Evolutionary conservation across 805 yeast species (phyloP).

Genomic region (Saturnispora silvae): DNA sequence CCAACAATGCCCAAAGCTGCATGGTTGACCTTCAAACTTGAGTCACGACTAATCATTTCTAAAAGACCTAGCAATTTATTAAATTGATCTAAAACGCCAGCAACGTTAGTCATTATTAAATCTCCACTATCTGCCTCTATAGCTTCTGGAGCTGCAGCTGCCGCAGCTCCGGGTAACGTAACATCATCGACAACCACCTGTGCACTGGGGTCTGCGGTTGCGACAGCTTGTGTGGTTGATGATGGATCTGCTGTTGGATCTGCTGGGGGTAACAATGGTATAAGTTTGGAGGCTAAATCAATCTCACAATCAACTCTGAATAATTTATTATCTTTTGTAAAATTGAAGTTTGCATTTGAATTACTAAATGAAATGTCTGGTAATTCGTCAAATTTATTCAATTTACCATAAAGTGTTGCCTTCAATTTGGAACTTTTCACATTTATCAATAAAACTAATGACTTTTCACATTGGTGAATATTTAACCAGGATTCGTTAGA

Average conservation of each 20-base stretch:
- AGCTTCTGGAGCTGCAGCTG: neutral
- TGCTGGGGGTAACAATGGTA: slow-evolving; percentile 2
- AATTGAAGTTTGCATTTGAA: slow-evolving; percentile 18
- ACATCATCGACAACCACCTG: neutral
- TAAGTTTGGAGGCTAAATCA: slow-evolving; percentile 17
- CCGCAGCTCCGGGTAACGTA: no score
- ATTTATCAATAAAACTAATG: slow-evolving; percentile 25
- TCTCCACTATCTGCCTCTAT: neutral
- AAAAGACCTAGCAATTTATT: slow-evolving; percentile 22
- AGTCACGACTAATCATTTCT: slow-evolving; percentile 22
- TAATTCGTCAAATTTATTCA: slow-evolving; percentile 17
- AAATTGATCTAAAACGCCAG: slow-evolving; percentile 21
- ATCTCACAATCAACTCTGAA: slow-evolving; percentile 23
- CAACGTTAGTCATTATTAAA: slow-evolving; percentile 16
- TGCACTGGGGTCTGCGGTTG: neutral
- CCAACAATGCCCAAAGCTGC: slow-evolving; percentile 21
- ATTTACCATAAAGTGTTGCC: slow-evolving; percentile 27
- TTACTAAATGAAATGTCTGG: slow-evolving; percentile 21
- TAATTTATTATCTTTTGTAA: slow-evolving; percentile 18
- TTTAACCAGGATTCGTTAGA: slow-evolving; percentile 28
- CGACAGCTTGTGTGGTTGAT: no score
- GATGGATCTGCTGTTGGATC: no score
- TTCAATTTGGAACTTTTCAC: slow-evolving; percentile 21
- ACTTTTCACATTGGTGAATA: slow-evolving; percentile 27
- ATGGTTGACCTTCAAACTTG: slow-evolving; percentile 18